Evolutionary conservation across 2,329 filamentous ascomycete genomes (phyloP), one percentile per base, ranked within the genome.

Genomic region (Graphilbum sp.): DNA sequence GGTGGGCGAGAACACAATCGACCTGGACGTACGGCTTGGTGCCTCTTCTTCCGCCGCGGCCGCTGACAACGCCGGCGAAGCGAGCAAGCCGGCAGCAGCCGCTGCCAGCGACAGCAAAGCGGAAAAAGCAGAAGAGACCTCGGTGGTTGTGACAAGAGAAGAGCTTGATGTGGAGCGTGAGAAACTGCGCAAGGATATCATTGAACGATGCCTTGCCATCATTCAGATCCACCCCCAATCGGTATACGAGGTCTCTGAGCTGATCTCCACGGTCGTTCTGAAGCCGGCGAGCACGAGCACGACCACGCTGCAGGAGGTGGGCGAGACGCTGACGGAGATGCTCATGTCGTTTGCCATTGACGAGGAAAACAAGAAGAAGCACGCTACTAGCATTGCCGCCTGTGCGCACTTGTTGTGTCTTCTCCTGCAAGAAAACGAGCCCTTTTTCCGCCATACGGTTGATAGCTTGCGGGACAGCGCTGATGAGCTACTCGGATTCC

Each of bases 381-480:
- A 70, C 41, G 66, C 67, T 5, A 61, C 59, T 43, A 70, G 66
- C 42, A 73, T 98, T 46, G 81, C 86, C 17, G 84, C 90, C 2
- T 94, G 92, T 58, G 86, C 90, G 16, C 88, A 98, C 57, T 67
- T 98, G 13, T 65, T 98, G 11, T 90, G 86, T 4, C 63, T 98
- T 29, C 74, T 96, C 38, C 68, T 96, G 16, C 85, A 93, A 51
- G 80, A 93, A 41, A 74, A 74, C 40, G 52, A 68, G 25, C 60
- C 70, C 5, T 95, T 96, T 55, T 94, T 93, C 54, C 69, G 72
- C 36, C 75, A 76, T 36, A 84, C 83, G 16, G 59, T 87, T 16
- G 72, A 78, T 21, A 76, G 78, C 29, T 60, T 98, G 19, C 80
- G 79, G 51, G 76, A 83, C 16, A 84, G 79, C 50, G 79, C 95